Evolutionary conservation across 176 grass and related monocot species (phyloP).

Genomic region (Puya raimondii): DNA sequence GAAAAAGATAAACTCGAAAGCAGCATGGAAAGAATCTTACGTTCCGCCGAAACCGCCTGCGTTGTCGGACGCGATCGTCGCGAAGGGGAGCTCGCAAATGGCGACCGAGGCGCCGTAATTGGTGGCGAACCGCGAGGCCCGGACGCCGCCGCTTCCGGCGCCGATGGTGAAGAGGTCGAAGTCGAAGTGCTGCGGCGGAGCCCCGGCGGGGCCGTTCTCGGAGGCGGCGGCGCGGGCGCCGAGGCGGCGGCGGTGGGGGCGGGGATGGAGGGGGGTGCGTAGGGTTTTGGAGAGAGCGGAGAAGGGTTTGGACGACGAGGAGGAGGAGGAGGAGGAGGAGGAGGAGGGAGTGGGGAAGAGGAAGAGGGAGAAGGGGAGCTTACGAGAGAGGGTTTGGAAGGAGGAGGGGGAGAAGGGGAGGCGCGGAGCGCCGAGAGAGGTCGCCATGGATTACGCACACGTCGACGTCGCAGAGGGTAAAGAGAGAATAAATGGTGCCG

Average conservation of each 20-base stretch:
- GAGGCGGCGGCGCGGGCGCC: conserved; percentile 10
- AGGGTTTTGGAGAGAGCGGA: conserved; percentile 21
- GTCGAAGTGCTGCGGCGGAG: conserved; percentile 38
- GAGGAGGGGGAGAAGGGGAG: conserved; percentile 47
- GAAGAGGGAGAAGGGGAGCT: conserved; percentile 24
- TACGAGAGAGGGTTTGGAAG: conserved; percentile 38
- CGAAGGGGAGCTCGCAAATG: conserved; percentile 83
- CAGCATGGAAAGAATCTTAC: conserved; percentile 29
- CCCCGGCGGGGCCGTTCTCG: conserved; percentile 23
- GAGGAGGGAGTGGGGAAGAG: conserved; percentile 11
- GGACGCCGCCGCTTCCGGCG: conserved; percentile 83
- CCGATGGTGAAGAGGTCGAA: conserved; percentile 93
- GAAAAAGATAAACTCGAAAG: no score
- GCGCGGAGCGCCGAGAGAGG: conserved; percentile 31
- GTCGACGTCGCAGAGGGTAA: neutral
- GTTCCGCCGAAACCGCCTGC: conserved; percentile 77
- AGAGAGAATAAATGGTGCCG: neutral
- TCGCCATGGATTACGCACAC: conserved; percentile 15
- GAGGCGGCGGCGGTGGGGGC: conserved; percentile 20
- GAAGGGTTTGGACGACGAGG: neutral
- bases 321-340: conserved; percentile 14
- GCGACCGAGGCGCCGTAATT: conserved; percentile 64
- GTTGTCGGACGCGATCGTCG: conserved; percentile 58
- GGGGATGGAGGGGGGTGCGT: conserved; percentile 11
- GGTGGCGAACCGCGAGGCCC: conserved; percentile 81